Percentiles rank a stretch among this genome's conserved stretches.
These are phyloP conservation scores for Podospora pseudopauciseta DNA, from an alignment of 495 filamentous ascomycete species.

Conservation along the genomic window DNA sequence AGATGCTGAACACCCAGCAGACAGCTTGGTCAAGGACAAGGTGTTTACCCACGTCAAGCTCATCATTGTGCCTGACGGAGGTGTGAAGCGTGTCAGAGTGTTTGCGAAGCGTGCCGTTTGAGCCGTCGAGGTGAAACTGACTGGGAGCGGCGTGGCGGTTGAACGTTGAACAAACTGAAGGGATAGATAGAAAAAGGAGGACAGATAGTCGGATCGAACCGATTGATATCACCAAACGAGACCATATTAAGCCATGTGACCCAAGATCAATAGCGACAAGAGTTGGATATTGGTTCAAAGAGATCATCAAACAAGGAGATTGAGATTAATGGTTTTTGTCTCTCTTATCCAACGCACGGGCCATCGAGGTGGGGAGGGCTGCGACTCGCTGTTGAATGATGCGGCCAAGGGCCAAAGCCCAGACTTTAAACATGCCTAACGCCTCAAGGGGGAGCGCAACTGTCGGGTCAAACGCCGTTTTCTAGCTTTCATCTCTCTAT, in stretches of 20 bases:
- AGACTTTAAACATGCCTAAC: constrained; percentile 11
- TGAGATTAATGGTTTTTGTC: not conserved
- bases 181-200: not conserved
- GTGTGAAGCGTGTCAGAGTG: constrained; percentile 81
- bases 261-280: not conserved
- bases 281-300: not conserved
- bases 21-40: constrained; percentile 48
- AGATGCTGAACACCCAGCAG: constrained; percentile 79
- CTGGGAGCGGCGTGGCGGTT: not conserved
- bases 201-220: not conserved
- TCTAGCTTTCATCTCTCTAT: not conserved
- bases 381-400: constrained; percentile 8
- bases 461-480: not conserved
- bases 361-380: constrained; percentile 16
- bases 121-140: constrained; percentile 5
- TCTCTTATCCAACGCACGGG: constrained; percentile 10
- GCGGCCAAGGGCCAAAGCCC: constrained; percentile 13
- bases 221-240: not conserved
- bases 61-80: constrained; percentile 88
- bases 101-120: constrained; percentile 61
- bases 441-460: constrained; percentile 8
- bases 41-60: constrained; percentile 79
- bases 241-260: not conserved
- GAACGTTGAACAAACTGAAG: not conserved
- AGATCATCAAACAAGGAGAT: not conserved